Conservation (phyloP, 2,329 filamentous ascomycete species). For the Exserohilum rostratum region DNA sequence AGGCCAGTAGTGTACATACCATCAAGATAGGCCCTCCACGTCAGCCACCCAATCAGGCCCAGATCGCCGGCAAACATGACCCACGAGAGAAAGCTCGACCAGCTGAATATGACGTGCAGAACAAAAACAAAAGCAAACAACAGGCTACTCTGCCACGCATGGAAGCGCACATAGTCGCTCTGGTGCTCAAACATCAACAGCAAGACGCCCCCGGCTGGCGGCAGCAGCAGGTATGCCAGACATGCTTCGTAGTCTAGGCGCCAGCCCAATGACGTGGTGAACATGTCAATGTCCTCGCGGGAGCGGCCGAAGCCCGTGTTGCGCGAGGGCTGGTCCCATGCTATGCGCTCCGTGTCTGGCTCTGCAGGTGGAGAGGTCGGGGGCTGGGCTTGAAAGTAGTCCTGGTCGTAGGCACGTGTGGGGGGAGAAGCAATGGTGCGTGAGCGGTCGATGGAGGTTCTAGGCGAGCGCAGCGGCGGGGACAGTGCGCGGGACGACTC, state of each 20-base stretch:
- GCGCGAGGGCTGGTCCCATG: constrained; percentile 31
- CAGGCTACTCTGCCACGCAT: constrained; percentile 92
- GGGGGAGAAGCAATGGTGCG: constrained; percentile 40
- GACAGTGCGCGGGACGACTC: constrained; percentile 83
- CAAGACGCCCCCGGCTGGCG: constrained; percentile 83
- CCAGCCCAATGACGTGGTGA: constrained; percentile 87
- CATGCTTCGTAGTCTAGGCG: constrained; percentile 89
- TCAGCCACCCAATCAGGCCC: constrained; percentile 75
- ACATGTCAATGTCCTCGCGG: constrained; percentile 73
- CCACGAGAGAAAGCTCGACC: constrained; percentile 85
- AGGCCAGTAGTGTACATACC: constrained; percentile 57
- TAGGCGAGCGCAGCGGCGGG: constrained; percentile 60
- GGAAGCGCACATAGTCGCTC: constrained; percentile 96
- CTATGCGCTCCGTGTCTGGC: constrained; percentile 34
- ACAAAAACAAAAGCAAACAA: constrained; percentile 74
- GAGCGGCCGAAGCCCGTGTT: constrained; percentile 31
- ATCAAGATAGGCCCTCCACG: constrained; percentile 81
- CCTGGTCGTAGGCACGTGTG: constrained; percentile 47
- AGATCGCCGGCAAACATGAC: constrained; percentile 79
- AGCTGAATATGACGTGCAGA: constrained; percentile 83
- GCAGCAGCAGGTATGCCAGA: constrained; percentile 83
- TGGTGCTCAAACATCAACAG: constrained; percentile 87
- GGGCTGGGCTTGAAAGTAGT: constrained; percentile 40
- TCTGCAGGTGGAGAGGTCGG: constrained; percentile 2
- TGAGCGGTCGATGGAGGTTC: constrained; percentile 43